Evolutionary conservation across 2,329 filamentous ascomycete species (phyloP), one percentile per base, ranked within the genome.

Genomic region (Penicillium sp.): DNA sequence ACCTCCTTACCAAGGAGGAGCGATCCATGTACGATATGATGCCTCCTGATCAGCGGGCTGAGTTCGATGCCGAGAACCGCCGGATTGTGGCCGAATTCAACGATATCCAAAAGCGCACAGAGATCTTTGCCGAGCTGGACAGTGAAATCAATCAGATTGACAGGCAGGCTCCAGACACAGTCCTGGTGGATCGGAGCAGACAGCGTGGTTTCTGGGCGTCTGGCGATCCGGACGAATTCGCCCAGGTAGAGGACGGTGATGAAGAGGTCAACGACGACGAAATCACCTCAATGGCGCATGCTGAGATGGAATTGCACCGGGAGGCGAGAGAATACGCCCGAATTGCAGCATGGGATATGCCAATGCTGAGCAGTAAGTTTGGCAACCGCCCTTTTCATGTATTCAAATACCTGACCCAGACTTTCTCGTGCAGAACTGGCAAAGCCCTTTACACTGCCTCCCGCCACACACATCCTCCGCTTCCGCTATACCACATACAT

Each of bases 401-500:
- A 24, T 23, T 22, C 32, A 36, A 44, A 31, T 49, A 18, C 29
- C 48, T 51, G 34, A 51, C 42, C 14, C 13, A 47, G 54, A 43
- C 20, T 55, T 44, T 18, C 34, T 22, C 34, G 28, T 46, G 31
- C 41, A 95, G 88, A 91, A 66, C 79, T 93, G 52, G 85, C 87
- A 45, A 87, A 87, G 69, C 85, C 87, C 14, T 97, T 95, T 67
- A 80, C 83, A 2, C 89, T 91, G 1, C 77, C 79, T 11, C 68
- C 76, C 24, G 69, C 81, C 52, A 65, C 63, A 37, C 77, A 87
- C 59, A 82, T 89, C 37, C 81, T 98, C 47, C 86, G 91, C 61
- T 98, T 96, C 82, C 85, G 93, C 61, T 96, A 95, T 75, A 98
- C 93, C 13, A 90, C 86, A 29, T 97, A 97, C 73, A 85, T 98